These are phyloP conservation scores for Lipomyces oligophaga DNA, from an alignment of 805 yeast genomes.

Conservation along the genomic window DNA sequence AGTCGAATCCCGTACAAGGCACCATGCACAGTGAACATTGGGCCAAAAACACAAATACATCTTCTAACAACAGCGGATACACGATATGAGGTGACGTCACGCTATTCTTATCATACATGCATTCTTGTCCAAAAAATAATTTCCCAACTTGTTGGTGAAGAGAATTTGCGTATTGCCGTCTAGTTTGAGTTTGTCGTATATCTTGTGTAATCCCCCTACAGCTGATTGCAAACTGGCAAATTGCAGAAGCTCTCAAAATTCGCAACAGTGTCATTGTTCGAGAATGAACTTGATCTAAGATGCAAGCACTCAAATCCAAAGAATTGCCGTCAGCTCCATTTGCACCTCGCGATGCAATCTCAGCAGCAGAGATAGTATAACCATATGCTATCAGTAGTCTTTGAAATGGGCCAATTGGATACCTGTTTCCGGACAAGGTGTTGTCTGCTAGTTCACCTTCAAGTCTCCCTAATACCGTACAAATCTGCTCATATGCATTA, in stretches of 20 bases:
- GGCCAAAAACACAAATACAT: slow-evolving; percentile 37
- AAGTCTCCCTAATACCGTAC: slow-evolving; percentile 3
- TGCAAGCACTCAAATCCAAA: slow-evolving; percentile 39
- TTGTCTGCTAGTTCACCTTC: background rate
- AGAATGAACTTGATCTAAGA: slow-evolving; percentile 57
- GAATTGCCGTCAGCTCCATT: slow-evolving; percentile 5
- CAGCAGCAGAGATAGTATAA: slow-evolving; percentile 17
- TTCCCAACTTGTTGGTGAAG: slow-evolving; percentile 22
- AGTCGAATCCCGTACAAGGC: slow-evolving; percentile 44
- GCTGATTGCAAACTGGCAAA: slow-evolving; percentile 31
- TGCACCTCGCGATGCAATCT: slow-evolving; percentile 28
- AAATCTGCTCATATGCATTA: slow-evolving; percentile 1
- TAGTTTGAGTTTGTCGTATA: background rate
- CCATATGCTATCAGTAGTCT: slow-evolving; percentile 11
- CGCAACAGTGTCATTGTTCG: slow-evolving; percentile 60
- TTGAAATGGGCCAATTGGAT: too few species aligned
- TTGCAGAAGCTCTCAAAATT: slow-evolving; percentile 42
- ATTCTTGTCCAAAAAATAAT: slow-evolving; percentile 26
- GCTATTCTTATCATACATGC: slow-evolving; percentile 27
- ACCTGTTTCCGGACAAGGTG: background rate
- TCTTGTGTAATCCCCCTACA: slow-evolving; percentile 13
- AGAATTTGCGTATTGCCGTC: slow-evolving; percentile 1
- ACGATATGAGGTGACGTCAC: slow-evolving; percentile 24
- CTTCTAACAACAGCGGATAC: slow-evolving; percentile 30
- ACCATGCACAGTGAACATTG: slow-evolving; percentile 43